These are phyloP conservation scores for Leccinum disarticulatum DNA, from an alignment of 768 basidiomycete species.

Conservation along the genomic window DNA sequence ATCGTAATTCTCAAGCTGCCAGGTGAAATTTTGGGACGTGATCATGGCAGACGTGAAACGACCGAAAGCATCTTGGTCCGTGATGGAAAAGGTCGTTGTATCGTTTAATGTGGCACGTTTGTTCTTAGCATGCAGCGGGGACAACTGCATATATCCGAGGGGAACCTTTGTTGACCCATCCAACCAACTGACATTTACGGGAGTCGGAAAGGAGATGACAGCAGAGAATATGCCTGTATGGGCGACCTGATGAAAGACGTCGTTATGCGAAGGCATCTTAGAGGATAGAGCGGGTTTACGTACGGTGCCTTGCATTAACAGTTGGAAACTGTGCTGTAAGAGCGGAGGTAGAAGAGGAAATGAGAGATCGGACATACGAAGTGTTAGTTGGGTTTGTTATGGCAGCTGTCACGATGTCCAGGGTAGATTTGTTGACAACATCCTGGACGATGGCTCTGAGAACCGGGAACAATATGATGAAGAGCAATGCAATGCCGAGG, in stretches of 20 bases:
- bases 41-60: slow-evolving; percentile 63
- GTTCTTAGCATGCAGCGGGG: slow-evolving; percentile 46
- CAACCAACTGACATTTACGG: slow-evolving; percentile 61
- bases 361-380: slow-evolving; percentile 42
- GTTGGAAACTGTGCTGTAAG: slow-evolving; percentile 43
- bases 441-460: slow-evolving; percentile 64
- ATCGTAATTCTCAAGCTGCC: slow-evolving; percentile 57
- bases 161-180: slow-evolving; percentile 44
- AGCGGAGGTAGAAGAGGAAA: background rate
- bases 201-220: slow-evolving; percentile 57
- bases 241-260: slow-evolving; percentile 42
- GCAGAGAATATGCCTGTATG: slow-evolving; percentile 69
- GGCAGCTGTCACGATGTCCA: slow-evolving; percentile 52
- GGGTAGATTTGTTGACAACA: slow-evolving; percentile 54
- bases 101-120: slow-evolving; percentile 65
- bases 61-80: slow-evolving; percentile 56
- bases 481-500: slow-evolving; percentile 60
- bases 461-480: slow-evolving; percentile 68
- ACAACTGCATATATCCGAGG: slow-evolving; percentile 56
- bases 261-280: background rate
- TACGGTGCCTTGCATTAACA: slow-evolving; percentile 56
- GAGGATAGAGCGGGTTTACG: slow-evolving; percentile 9
- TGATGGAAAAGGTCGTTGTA: slow-evolving; percentile 55
- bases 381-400: slow-evolving; percentile 56
- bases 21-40: slow-evolving; percentile 65